Evolutionary conservation across 768 basidiomycete species (phyloP), one percentile per base, ranked within the genome.

Genomic region (Termitomyces sp.): DNA sequence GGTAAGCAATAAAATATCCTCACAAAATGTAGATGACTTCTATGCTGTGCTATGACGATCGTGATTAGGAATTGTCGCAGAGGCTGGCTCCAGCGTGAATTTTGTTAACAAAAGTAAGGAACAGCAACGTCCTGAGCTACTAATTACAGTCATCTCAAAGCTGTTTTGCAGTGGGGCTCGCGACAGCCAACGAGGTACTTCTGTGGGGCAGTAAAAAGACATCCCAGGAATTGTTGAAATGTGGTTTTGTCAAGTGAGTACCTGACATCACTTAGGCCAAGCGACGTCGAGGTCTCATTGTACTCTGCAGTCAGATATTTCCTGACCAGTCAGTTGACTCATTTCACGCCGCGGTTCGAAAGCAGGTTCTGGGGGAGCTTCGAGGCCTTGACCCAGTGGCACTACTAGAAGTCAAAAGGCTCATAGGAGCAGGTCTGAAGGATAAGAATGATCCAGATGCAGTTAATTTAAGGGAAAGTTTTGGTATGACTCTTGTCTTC

Each of bases 101-200:
- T 90, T 91, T 64, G 77, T 84, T 34, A 88, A 88, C 63, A 75
- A 83, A 68, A 85, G 89, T 87, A 69, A 65, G 83, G 65, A 48
- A 47, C 12, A 53, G 3, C 7, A 25, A 8, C 45, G 9, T 20
- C 12, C 8, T 63, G 54, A 36, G 9, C n/a, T 60, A 43, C 52
- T 48, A 11, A 42, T 15, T 15, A 42, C 5, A 15, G 49, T 38
- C 15, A 48, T 63, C 14, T 48, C 46, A 36, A 15, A 54, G 36
- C 49, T 36, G n/a, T 38, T 43, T 40, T 46, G 15, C 57, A 90
- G 88, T 89, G 85, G 88, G 88, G 15, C 68, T 86, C 31, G 81
- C 82, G 14, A 84, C 82, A 65, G 88, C 89, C 32, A 90, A 89
- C 54, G 89, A 91, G 61, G 86, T 84, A 1, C 77, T 91, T 3